Conservation (phyloP, 1,284 basidiomycete genomes). For the Puccinia coronata region DNA sequence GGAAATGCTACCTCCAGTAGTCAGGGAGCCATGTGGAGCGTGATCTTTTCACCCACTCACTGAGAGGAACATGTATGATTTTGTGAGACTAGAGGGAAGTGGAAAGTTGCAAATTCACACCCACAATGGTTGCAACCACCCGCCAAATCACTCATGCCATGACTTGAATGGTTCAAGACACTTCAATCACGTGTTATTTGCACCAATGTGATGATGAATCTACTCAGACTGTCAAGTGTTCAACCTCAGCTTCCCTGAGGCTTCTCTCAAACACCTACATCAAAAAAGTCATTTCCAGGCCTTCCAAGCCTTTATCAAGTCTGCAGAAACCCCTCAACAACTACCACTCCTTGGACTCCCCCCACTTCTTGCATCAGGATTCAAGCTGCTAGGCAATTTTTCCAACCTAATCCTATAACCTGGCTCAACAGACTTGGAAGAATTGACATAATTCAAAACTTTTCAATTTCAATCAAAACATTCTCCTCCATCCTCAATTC, state of each 20-base stretch:
- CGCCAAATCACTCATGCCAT: too few relatives aligned
- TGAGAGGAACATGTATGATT: too few relatives aligned
- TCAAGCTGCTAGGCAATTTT: neutral
- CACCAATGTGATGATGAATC: too few relatives aligned
- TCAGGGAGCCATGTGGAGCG: too few relatives aligned
- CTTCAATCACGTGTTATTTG: too few relatives aligned
- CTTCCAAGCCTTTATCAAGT: conserved; percentile 47
- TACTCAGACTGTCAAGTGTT: conserved; percentile 65
- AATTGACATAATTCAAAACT: neutral
- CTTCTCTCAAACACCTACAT: conserved; percentile 61
- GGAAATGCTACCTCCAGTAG: too few relatives aligned
- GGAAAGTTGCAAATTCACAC: too few relatives aligned
- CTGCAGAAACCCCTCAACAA: conserved; percentile 12
- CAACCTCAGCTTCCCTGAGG: conserved; percentile 68
- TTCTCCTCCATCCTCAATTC: conserved; percentile 38
- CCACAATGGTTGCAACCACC: too few relatives aligned
- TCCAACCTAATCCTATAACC: too few relatives aligned
- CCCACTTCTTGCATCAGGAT: neutral
- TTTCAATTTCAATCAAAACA: conserved; percentile 36
- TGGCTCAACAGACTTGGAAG: neutral
- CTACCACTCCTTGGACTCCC: conserved; percentile 28
- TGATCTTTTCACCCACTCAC: too few relatives aligned
- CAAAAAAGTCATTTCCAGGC: conserved; percentile 44
- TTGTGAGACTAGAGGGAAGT: too few relatives aligned
- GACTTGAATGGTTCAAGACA: too few relatives aligned